Evolutionary conservation across 208 protist genomes (phyloP), one percentile per base, ranked within the genome.

Genomic region (Acanthamoeba royreba): DNA sequence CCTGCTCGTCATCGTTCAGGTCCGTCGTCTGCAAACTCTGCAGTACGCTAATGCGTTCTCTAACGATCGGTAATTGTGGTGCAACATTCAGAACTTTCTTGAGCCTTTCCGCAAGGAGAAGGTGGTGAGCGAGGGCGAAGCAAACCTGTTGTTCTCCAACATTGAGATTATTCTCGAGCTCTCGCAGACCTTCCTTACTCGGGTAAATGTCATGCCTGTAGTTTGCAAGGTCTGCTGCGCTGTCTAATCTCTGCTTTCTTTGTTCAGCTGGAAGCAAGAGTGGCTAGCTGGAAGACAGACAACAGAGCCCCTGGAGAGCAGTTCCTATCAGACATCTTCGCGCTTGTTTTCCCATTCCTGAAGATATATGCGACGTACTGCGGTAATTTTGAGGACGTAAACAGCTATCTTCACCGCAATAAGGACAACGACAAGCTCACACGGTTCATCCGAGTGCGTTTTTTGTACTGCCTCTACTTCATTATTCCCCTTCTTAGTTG

Each of bases 141-240:
- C 43, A 33, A 72, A 58, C 53, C 83, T 90, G 4, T 33, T 90
- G 25, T 90, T 90, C 83, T 90, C 83, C 83, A 90, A 90, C 53
- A 90, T 90, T 49, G 83, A 90, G 47, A 69, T 90, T 49, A 90
- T 90, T 35, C 22, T 90, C 52, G 83, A 40, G 13, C 83, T 90
- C 33, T 72, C 52, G 8, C 47, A 90, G 40, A 90, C 83, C 47
- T 90, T 90, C 83, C 72, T 83, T 43, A 83, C 72, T n/a, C 72
- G 72, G 25, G 69, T 79, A 79, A 4, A 66, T 66, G 49, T 55
- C 49, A n/a, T 25, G n/a, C n/a, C n/a, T n/a, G n/a, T n/a, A n/a
- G n/a, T n/a, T n/a, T n/a, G n/a, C n/a, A n/a, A n/a, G n/a, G n/a
- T n/a, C n/a, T n/a, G n/a, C n/a, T n/a, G n/a, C 49, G 49, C 19